Evolutionary conservation across 495 filamentous ascomycete species (phyloP).

Genomic region (Paragyromitra xinjiangensis): DNA sequence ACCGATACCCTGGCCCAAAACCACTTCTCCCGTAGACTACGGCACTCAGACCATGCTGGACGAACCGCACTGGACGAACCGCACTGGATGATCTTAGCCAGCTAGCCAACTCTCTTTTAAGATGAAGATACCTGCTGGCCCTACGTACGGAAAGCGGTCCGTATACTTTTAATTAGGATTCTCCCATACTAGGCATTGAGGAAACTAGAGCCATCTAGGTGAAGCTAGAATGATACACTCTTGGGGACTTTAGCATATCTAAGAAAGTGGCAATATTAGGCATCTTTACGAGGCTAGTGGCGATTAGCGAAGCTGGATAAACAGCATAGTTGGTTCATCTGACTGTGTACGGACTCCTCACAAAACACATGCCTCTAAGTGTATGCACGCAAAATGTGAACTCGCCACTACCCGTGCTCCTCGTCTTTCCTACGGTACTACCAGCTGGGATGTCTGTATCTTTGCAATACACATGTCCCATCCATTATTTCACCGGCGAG

Average conservation of each 20-base stretch:
- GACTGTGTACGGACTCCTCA: background rate
- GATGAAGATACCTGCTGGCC: background rate
- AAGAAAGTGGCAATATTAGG: background rate
- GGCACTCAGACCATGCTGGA: background rate
- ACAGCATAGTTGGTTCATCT: background rate
- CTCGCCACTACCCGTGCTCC: background rate
- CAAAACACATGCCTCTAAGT: background rate
- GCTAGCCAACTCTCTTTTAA: background rate
- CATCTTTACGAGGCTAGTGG: background rate
- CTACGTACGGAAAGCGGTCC: background rate
- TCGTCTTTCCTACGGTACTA: background rate
- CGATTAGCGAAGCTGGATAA: background rate
- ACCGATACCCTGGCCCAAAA: too few species aligned
- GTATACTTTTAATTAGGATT: background rate
- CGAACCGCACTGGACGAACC: background rate
- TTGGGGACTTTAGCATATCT: background rate
- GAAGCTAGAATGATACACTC: background rate
- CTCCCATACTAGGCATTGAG: background rate
- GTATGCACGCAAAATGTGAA: background rate
- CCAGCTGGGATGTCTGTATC: background rate
- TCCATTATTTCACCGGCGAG: background rate
- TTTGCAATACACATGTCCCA: background rate
- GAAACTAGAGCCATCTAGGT: background rate
- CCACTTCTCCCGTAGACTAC: background rate
- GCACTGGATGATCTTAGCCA: background rate